Evolutionary conservation across 306 rosid genomes (phyloP), one percentile per base, ranked within the genome.

Genomic region (Begonia loranthoides): DNA sequence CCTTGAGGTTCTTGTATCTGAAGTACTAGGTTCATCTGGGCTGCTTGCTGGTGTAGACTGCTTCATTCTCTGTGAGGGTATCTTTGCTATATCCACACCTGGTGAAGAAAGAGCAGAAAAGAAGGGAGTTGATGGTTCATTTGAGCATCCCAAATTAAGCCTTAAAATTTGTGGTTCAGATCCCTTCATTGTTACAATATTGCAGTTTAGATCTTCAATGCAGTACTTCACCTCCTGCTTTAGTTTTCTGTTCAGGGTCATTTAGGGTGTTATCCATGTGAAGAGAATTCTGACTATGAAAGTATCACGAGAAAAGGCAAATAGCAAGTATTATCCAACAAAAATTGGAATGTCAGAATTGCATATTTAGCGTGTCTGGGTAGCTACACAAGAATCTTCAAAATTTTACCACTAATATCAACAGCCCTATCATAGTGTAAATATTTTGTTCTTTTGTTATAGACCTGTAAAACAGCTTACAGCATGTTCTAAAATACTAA

Each of bases 141-240:
- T 69, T 41, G 79, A 68, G 61, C 69, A 75, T 48, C 76, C 87
- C 54, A 85, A 72, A 64, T 85, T 82, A 56, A 90, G 97, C 71
- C 93, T 74, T 52, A 77, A 79, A 56, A 90, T 80, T 69, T 90
- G 85, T 43, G 97, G 83, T 59, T 76, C 67, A 49, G 86, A 64
- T 13, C 95, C 94, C 19, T 74, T 80, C 92, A 90, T 82, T 60
- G 70, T 76, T 41, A 82, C 97, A 45, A 90, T 80, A 68, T 84
- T 90, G 75, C 97, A 90, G 54, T 57, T 63, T 17, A 90, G 79
- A 74, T 85, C 92, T 52, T 90, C 94, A 76, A 82, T 52, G 71
- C 97, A 90, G 61, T 70, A 83, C 76, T 80, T 85, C 64, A 71
- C 69, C 66, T 90, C 95, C 64, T 90, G 95, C 71, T 85, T 90